Conservation (phyloP, 2,329 filamentous ascomycete genomes). For the Exutisphaerella laricina region DNA sequence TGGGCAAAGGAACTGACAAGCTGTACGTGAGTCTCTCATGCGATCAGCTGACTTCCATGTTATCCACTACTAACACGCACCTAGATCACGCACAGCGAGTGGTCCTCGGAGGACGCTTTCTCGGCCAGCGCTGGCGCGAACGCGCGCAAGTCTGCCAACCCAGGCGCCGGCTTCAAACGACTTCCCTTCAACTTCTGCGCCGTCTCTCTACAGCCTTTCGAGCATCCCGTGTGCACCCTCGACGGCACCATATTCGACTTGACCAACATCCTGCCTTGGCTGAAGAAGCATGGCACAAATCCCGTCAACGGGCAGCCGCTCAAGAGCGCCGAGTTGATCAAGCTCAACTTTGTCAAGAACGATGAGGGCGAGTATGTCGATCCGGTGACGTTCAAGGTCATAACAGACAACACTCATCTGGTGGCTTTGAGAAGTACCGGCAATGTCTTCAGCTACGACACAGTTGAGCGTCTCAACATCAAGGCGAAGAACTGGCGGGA, state of each 20-base stretch:
- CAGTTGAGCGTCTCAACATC: slow-evolving; percentile 89
- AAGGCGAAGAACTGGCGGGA: slow-evolving; percentile 96
- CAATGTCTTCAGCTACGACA: slow-evolving; percentile 96
- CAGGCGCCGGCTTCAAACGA: slow-evolving; percentile 66
- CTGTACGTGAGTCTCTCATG: slow-evolving; percentile 34
- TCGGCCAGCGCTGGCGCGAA: slow-evolving; percentile 71
- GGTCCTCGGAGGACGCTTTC: slow-evolving; percentile 86
- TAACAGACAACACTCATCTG: slow-evolving; percentile 97
- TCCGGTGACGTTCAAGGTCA: slow-evolving; percentile 93
- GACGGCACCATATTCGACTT: slow-evolving; percentile 90
- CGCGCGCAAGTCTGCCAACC: slow-evolving; percentile 49
- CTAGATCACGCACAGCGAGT: slow-evolving; percentile 94
- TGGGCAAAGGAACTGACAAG: slow-evolving; percentile 34
- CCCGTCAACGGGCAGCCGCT: slow-evolving; percentile 78
- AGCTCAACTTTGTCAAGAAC: slow-evolving; percentile 87
- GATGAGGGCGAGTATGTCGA: slow-evolving; percentile 88
- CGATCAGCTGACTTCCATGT: slow-evolving; percentile 1
- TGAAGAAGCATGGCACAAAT: slow-evolving; percentile 89
- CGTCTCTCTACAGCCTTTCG: slow-evolving; percentile 89
- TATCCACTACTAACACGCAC: slow-evolving; percentile 6
- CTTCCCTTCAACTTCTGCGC: slow-evolving; percentile 98
- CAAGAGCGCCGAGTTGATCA: slow-evolving; percentile 76
- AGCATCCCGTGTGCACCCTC: slow-evolving; percentile 84
- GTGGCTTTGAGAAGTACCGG: slow-evolving; percentile 80
- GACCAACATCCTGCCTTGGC: slow-evolving; percentile 88